Evolutionary conservation across 2,329 filamentous ascomycete species (phyloP).

Genomic region (Seiridium cupressi): DNA sequence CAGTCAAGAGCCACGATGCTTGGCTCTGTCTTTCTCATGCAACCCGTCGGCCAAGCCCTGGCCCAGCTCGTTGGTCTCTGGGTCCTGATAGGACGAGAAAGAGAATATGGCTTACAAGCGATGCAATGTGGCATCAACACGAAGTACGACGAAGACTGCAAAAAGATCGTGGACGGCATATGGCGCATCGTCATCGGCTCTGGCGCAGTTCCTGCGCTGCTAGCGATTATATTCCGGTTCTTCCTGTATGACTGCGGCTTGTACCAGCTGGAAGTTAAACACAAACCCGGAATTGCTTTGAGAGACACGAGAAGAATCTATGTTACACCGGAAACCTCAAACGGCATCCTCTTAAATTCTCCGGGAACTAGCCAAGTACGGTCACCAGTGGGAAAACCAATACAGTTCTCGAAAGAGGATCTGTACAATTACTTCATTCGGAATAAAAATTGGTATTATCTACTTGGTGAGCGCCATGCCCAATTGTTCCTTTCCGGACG

Average conservation of each 20-base stretch:
- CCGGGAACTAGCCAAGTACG: conserved; percentile 19
- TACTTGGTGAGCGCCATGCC: conserved; percentile 27
- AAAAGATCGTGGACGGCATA: conserved; percentile 53
- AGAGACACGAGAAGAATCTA: conserved; percentile 60
- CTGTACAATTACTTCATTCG: conserved; percentile 49
- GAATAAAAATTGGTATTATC: conserved; percentile 44
- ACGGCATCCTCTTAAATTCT: conserved; percentile 32
- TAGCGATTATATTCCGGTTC: conserved; percentile 66
- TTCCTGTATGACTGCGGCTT: conserved; percentile 65
- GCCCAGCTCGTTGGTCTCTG: conserved; percentile 60
- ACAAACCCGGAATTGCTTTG: conserved; percentile 57
- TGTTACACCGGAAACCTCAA: conserved; percentile 33
- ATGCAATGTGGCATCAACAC: conserved; percentile 42
- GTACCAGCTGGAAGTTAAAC: conserved; percentile 64
- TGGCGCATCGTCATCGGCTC: conserved; percentile 68
- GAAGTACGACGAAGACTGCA: conserved; percentile 40
- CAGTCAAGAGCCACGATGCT: conserved; percentile 63
- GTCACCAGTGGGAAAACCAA: conserved; percentile 32
- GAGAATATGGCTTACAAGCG: conserved; percentile 22
- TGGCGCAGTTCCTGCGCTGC: conserved; percentile 60
- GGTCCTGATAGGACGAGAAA: conserved; percentile 43
- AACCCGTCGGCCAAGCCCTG: conserved; percentile 63
- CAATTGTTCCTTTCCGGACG: not conserved
- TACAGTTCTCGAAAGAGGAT: conserved; percentile 48
- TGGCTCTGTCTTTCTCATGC: conserved; percentile 65